Percentiles rank a stretch among this genome's conserved stretches.
Conservation (phyloP, 495 filamentous ascomycete species). For the Aspergillus homomorphus region DNA sequence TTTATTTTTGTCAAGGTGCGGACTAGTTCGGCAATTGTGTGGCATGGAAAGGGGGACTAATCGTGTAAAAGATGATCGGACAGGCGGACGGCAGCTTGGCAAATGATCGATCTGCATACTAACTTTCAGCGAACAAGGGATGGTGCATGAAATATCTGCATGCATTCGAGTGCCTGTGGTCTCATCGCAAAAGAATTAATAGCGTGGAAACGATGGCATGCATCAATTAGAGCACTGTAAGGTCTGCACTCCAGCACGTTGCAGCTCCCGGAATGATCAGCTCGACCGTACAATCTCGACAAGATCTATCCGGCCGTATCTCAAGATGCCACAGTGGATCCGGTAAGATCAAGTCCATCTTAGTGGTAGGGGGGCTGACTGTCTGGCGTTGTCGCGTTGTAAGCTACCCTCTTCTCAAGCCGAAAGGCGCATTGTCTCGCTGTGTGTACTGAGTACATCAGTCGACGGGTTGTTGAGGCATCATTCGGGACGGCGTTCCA, state of each 20-base stretch:
- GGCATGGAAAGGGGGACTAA: background rate
- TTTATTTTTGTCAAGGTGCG: background rate
- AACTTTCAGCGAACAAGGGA: background rate
- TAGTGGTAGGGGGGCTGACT: background rate
- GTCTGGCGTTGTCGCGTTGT: background rate
- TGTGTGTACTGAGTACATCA: background rate
- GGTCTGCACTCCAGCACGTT: background rate
- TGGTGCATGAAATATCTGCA: background rate
- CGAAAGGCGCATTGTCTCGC: background rate
- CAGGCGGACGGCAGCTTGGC: constrained; percentile 1
- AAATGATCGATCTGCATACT: background rate
- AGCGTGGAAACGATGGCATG: background rate
- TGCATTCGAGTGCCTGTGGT: background rate
- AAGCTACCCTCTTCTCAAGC: background rate
- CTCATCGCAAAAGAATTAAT: too few species aligned
- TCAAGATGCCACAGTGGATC: background rate
- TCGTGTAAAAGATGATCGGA: background rate
- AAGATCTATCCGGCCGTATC: background rate
- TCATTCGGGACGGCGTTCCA: constrained; percentile 7
- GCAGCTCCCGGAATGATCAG: too few species aligned
- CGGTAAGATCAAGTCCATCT: background rate
- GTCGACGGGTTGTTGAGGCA: background rate
- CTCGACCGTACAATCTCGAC: too few species aligned
- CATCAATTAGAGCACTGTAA: background rate
- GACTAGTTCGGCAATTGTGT: background rate